Evolutionary conservation across 2,329 filamentous ascomycete species (phyloP).

Genomic region (Calonectria hawksworthii): DNA sequence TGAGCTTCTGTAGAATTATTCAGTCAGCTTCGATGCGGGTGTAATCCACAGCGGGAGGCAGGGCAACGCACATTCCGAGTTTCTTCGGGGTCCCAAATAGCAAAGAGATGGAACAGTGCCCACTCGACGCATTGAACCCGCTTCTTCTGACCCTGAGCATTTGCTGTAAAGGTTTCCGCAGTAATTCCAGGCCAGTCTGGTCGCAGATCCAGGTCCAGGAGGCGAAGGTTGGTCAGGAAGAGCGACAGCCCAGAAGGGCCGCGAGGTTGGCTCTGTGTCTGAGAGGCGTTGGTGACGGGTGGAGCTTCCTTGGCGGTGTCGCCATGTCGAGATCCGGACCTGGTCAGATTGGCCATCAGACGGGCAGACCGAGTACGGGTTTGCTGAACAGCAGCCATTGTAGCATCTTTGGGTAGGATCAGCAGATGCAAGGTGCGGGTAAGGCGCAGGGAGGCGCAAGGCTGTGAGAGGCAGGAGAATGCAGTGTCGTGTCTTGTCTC

Average conservation of each 20-base stretch:
- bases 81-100: slow-evolving; percentile 84
- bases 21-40: background rate
- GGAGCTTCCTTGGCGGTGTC: slow-evolving; percentile 13
- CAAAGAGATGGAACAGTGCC: slow-evolving; percentile 89
- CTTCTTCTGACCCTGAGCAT: slow-evolving; percentile 82
- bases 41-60: background rate
- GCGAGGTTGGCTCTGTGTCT: background rate
- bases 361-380: slow-evolving; percentile 45
- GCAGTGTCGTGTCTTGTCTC: slow-evolving; percentile 16
- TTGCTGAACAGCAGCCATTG: slow-evolving; percentile 44
- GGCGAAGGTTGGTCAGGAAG: slow-evolving; percentile 86
- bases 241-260: slow-evolving; percentile 48
- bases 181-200: slow-evolving; percentile 87
- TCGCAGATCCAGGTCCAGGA: slow-evolving; percentile 83
- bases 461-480: background rate
- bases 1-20: slow-evolving; percentile 76
- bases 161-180: slow-evolving; percentile 77
- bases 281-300: slow-evolving; percentile 16
- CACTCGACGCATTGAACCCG: slow-evolving; percentile 89
- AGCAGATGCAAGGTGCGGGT: slow-evolving; percentile 2
- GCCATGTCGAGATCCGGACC: slow-evolving; percentile 31
- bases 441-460: slow-evolving; percentile 3
- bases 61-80: slow-evolving; percentile 73
- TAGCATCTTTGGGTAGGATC: slow-evolving; percentile 33
- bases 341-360: slow-evolving; percentile 44